phyloP scores from a whole-genome alignment of 495 filamentous ascomycete genomes.

The Podospora comata region DNA sequence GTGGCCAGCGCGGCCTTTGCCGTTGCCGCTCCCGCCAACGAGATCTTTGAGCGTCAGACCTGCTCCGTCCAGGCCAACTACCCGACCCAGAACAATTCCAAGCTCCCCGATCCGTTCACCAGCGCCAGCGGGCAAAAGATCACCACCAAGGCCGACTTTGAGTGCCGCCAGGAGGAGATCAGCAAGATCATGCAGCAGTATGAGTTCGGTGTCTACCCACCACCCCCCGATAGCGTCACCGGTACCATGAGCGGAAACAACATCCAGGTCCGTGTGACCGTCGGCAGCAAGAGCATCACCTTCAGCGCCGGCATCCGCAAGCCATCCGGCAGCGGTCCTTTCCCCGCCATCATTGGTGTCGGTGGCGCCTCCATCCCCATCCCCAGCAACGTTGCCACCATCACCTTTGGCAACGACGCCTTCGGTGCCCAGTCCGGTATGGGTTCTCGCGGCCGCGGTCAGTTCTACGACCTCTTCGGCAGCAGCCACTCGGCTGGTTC shows the following conservation, averaged over 20 bases:
- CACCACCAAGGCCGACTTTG: conserved; percentile 46
- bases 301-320: conserved; percentile 47
- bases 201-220: conserved; percentile 51
- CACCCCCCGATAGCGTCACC: conserved; percentile 44
- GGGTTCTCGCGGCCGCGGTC: conserved; percentile 43
- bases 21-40: conserved; percentile 39
- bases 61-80: conserved; percentile 32
- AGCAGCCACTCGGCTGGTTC: conserved; percentile 49
- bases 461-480: conserved; percentile 53
- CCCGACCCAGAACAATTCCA: conserved; percentile 33
- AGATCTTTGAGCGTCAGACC: conserved; percentile 45
- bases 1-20: conserved; percentile 41
- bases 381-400: conserved; percentile 45
- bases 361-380: conserved; percentile 48
- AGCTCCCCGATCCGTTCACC: conserved; percentile 55
- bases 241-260: conserved; percentile 39
- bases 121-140: conserved; percentile 44
- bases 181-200: conserved; percentile 50
- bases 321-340: conserved; percentile 40
- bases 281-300: conserved; percentile 46
- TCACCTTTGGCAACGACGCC: conserved; percentile 51
- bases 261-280: conserved; percentile 44
- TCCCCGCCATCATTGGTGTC: conserved; percentile 51
- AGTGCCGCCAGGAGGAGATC: conserved; percentile 51
- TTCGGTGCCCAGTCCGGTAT: conserved; percentile 42